These are phyloP conservation scores for Pseudogymnoascus sp. DNA, from an alignment of 2,329 filamentous ascomycete genomes.

Conservation along the genomic window DNA sequence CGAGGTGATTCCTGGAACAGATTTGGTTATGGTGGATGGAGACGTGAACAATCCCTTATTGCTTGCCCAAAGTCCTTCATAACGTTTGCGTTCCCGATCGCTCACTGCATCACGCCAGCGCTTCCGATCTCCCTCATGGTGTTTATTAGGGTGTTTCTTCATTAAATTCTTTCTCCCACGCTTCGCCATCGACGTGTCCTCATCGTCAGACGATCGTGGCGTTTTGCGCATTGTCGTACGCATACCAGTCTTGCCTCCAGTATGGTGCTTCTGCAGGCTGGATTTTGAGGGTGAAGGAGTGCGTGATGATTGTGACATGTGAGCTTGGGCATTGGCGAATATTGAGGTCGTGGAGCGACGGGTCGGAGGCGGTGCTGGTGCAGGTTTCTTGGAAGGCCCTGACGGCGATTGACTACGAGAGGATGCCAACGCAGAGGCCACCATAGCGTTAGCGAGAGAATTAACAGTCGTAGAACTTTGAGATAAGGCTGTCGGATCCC, in stretches of 20 bases:
- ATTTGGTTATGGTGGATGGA: conserved; percentile 17
- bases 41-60: conserved; percentile 52
- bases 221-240: conserved; percentile 60
- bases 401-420: conserved; percentile 41
- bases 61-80: conserved; percentile 79
- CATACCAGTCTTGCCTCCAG: conserved; percentile 41
- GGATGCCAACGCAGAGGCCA: conserved; percentile 67
- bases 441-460: conserved; percentile 65
- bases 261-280: not conserved
- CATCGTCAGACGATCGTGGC: conserved; percentile 21
- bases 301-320: conserved; percentile 28
- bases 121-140: conserved; percentile 68
- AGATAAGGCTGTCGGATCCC: not conserved
- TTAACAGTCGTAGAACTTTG: conserved; percentile 45
- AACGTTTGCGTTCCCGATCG: conserved; percentile 65
- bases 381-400: conserved; percentile 13
- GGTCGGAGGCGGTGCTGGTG: conserved; percentile 27
- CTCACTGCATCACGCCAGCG: conserved; percentile 73
- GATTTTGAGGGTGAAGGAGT: conserved; percentile 37
- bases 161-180: conserved; percentile 40
- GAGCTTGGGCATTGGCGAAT: conserved; percentile 30
- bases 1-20: not conserved
- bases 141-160: conserved; percentile 60
- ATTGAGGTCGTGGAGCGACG: conserved; percentile 31
- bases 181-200: conserved; percentile 19